Evolutionary conservation across 1,284 basidiomycete species (phyloP).

Genomic region (Flammula alnicola): DNA sequence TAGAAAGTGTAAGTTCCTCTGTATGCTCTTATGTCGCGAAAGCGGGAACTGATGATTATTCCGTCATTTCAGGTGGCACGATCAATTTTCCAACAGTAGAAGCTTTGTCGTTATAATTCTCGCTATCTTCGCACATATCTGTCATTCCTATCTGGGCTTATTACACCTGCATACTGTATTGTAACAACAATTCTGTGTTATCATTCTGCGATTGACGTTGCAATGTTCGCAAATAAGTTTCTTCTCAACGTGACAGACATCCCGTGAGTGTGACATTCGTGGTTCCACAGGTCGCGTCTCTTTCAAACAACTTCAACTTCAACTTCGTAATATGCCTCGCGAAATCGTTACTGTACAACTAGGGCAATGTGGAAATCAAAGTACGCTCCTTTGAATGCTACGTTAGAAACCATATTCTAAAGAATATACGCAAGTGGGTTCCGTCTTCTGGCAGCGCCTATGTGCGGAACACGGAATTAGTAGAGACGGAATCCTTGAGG

Average conservation of each 20-base stretch:
- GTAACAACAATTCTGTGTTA: conserved; percentile 63
- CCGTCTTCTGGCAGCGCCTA: conserved; percentile 94
- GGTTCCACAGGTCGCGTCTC: conserved; percentile 2
- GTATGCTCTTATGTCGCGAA: conserved; percentile 10
- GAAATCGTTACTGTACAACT: conserved; percentile 89
- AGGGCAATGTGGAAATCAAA: conserved; percentile 97
- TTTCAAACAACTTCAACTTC: background rate
- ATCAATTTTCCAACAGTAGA: conserved; percentile 78
- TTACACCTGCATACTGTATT: conserved; percentile 71
- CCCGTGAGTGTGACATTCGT: conserved; percentile 23
- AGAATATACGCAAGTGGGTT: conserved; percentile 65
- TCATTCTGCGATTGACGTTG: conserved; percentile 27
- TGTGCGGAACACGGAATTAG: conserved; percentile 97
- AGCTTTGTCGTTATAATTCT: conserved; percentile 54
- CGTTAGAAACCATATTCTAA: conserved; percentile 21
- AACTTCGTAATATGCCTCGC: conserved; percentile 64
- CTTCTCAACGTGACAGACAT: conserved; percentile 9
- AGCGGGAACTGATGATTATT: conserved; percentile 12
- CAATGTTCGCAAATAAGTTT: background rate
- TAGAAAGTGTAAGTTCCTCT: conserved; percentile 70
- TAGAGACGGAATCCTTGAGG: conserved; percentile 90
- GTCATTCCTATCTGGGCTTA: conserved; percentile 53
- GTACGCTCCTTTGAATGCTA: conserved; percentile 49
- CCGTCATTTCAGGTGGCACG: conserved; percentile 58
- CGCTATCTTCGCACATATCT: conserved; percentile 70